These are phyloP conservation scores for Boletellus ananas DNA, from an alignment of 768 basidiomycete species.

Conservation along the genomic window DNA sequence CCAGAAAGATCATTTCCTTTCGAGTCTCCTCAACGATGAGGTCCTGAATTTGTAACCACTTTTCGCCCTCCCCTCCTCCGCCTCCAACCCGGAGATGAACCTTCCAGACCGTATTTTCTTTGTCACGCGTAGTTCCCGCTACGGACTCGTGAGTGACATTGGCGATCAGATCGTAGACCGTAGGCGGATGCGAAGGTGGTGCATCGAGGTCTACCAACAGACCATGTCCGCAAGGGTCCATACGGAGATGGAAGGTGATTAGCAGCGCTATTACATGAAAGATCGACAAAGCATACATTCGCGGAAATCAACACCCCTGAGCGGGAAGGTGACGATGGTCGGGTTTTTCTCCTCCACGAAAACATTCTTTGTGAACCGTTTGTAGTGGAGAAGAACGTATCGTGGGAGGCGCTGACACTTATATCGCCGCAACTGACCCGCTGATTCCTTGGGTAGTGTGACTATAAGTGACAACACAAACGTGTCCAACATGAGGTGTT, in stretches of 20 bases:
- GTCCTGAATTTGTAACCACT: constrained; percentile 97
- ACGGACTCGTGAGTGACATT: constrained; percentile 95
- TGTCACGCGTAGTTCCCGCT: constrained; percentile 92
- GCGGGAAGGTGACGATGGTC: constrained; percentile 95
- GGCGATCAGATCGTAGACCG: constrained; percentile 89
- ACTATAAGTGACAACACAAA: constrained; percentile 10
- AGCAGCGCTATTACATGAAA: constrained; percentile 20
- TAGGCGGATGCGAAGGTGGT: constrained; percentile 52
- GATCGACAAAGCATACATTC: constrained; percentile 65
- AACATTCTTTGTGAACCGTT: constrained; percentile 92
- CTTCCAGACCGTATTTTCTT: constrained; percentile 91
- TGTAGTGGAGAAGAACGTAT: constrained; percentile 93
- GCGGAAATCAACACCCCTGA: constrained; percentile 86
- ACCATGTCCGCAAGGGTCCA: constrained; percentile 21
- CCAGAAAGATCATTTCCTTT: constrained; percentile 96
- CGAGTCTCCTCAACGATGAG: constrained; percentile 94
- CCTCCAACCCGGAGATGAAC: constrained; percentile 75
- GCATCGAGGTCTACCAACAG: constrained; percentile 69
- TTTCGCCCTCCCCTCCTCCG: constrained; percentile 78
- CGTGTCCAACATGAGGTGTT: constrained; percentile 25
- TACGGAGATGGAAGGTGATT: constrained; percentile 19
- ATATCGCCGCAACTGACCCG: constrained; percentile 80
- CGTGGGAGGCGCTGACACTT: constrained; percentile 87
- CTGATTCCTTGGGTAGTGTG: constrained; percentile 61
- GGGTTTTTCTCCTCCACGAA: constrained; percentile 99